Evolutionary conservation across 2,329 filamentous ascomycete species (phyloP), one percentile per base, ranked within the genome.

Genomic region (Zymoseptoria passerinii): DNA sequence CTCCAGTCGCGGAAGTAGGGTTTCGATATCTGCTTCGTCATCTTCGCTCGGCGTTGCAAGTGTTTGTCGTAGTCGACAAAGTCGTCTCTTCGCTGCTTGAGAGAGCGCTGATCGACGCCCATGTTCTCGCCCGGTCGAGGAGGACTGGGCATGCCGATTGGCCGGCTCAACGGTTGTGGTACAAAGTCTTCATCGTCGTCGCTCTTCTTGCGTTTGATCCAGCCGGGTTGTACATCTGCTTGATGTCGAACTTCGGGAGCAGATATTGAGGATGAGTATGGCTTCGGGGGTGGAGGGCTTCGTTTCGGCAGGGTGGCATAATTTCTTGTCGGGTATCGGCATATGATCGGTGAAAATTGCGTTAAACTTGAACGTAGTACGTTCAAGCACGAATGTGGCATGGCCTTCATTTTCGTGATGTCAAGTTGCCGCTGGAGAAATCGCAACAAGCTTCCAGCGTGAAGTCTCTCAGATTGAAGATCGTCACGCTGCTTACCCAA

Each of bases 1-100:
- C 83, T 84, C 88, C 91, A 96, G 80, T 99, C 92, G 73, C 91
- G 88, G 77, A 96, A 99, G 75, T 99, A 99, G 1, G 92, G 92
- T 59, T 89, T 89, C 19, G 86, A 79, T 70, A 95, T 86, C 72
- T 90, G 85, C 65, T 83, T 81, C 50, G 89, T 72, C 88, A 97
- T 78, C 71, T 90, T 80, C 66, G 89, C 82, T 63, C 92, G 83
- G 65, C 86, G 83, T 63, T 83, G 80, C 7, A 96, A 75, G 71
- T 97, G 92, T 73, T 90, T 92, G 59, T 94, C 87, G 69, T 89
- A 92, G 74, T 94, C 80, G 63, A 89, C 84, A 70, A 95, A 90
- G 70, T 96, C 91, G 63, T 89, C 84, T 48, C 86, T 81, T 53
- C 84, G 83, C 74, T 96, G 80, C 61, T 78, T 78, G 62, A 88